Percentiles rank a stretch among this genome's conserved stretches.
These are phyloP conservation scores for Dactylis glomerata DNA, from an alignment of 176 grass and related monocot genomes.

Conservation along the genomic window DNA sequence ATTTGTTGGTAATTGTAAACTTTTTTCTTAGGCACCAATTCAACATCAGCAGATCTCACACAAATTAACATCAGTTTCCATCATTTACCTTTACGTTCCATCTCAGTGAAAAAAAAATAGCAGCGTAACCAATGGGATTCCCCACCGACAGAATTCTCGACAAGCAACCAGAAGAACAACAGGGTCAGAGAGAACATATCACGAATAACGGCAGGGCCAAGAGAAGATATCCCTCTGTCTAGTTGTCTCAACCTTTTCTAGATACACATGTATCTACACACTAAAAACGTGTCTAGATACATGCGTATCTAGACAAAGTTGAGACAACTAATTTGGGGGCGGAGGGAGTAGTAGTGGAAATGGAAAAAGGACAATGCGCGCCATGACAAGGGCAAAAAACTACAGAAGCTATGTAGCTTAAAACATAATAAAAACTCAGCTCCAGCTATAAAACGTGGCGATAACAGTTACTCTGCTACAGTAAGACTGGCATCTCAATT, in stretches of 20 bases:
- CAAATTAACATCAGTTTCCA: constrained; percentile 1
- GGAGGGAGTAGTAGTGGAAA: background rate
- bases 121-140: background rate
- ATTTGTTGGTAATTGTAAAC: background rate
- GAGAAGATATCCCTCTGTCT: background rate
- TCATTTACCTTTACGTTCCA: background rate
- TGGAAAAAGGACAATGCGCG: background rate
- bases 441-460: background rate
- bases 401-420: background rate
- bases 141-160: background rate
- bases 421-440: background rate
- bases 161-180: constrained; percentile 10
- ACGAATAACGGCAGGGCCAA: background rate
- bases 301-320: too few species aligned
- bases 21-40: constrained; percentile 11
- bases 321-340: too few species aligned
- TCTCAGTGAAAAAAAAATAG: background rate
- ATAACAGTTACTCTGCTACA: background rate
- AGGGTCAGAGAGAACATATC: background rate
- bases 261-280: too few species aligned
- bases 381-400: background rate
- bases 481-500: background rate
- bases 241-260: too few species aligned
- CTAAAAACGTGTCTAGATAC: too few species aligned
- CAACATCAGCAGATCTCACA: constrained; percentile 15